Conservation (phyloP, 2,329 filamentous ascomycete genomes). For the Curvularia spicifera region DNA sequence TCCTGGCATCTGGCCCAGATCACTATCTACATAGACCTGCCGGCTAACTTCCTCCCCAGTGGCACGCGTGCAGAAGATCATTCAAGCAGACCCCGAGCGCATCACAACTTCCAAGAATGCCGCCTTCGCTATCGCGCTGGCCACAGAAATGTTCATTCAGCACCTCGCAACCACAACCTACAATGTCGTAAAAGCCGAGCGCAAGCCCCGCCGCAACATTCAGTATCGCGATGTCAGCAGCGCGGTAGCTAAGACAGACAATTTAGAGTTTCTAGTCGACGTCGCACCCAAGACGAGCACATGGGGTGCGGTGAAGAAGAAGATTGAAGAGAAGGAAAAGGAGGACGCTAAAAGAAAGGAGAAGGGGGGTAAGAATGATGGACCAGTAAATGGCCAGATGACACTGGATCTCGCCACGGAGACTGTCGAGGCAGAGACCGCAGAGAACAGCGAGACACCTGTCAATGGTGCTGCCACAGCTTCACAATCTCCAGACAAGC, state of each 20-base stretch:
- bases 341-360: conserved; percentile 16
- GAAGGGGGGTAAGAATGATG: conserved; percentile 11
- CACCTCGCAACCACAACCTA: conserved; percentile 85
- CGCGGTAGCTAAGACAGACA: conserved; percentile 86
- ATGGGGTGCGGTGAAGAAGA: conserved; percentile 78
- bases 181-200: conserved; percentile 86
- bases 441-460: neutral
- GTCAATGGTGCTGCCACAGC: conserved; percentile 1
- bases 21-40: neutral
- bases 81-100: conserved; percentile 79
- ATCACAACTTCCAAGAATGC: conserved; percentile 88
- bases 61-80: conserved; percentile 94
- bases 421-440: conserved; percentile 2
- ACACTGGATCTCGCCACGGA: conserved; percentile 5
- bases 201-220: conserved; percentile 89
- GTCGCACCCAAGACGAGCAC: conserved; percentile 85
- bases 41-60: conserved; percentile 61
- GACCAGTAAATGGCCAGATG: conserved; percentile 2
- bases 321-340: conserved; percentile 51
- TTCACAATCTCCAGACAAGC: conserved; percentile 1
- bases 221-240: conserved; percentile 94
- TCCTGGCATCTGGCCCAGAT: neutral
- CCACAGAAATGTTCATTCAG: conserved; percentile 95
- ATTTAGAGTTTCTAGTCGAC: conserved; percentile 92
- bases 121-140: conserved; percentile 89